phyloP scores from a whole-genome alignment of 176 grass and related monocot genomes.

The Oryza rufipogon region DNA sequence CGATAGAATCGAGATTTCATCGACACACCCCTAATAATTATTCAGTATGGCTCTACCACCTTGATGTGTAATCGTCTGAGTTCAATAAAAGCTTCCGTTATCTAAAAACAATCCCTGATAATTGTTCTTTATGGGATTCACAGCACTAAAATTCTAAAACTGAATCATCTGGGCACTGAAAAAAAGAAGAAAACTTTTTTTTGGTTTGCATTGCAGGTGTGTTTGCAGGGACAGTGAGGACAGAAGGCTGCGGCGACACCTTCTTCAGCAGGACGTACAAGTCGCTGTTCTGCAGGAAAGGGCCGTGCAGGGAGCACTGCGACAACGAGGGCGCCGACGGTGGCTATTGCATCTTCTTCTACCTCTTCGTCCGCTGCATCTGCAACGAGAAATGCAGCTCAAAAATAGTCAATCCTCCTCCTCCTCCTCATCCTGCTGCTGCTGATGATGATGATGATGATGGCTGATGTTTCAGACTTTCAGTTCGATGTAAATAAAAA shows the following conservation, averaged over 20 bases:
- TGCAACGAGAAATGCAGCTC: background rate
- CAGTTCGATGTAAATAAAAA: background rate
- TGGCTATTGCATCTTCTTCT: background rate
- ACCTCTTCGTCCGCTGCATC: background rate
- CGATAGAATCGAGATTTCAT: too few relatives aligned
- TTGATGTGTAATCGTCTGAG: too few relatives aligned
- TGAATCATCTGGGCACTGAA: background rate
- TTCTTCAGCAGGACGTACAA: background rate
- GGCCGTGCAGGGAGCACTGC: slow-evolving; percentile 20
- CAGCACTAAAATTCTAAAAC: background rate
- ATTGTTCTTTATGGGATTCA: background rate
- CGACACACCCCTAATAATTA: too few relatives aligned
- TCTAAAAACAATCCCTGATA: too few relatives aligned
- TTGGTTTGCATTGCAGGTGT: background rate
- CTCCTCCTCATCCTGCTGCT: background rate
- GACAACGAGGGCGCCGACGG: background rate
- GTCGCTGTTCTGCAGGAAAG: background rate
- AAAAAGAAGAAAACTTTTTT: background rate
- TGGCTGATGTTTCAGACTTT: background rate
- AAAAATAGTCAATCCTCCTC: background rate
- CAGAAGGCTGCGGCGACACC: background rate
- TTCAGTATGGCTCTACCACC: too few relatives aligned
- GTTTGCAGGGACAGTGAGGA: background rate
- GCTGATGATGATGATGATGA: background rate
- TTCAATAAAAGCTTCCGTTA: too few relatives aligned